Conservation (phyloP, 805 yeast species). For the Aciculoconidium aculeatum region DNA sequence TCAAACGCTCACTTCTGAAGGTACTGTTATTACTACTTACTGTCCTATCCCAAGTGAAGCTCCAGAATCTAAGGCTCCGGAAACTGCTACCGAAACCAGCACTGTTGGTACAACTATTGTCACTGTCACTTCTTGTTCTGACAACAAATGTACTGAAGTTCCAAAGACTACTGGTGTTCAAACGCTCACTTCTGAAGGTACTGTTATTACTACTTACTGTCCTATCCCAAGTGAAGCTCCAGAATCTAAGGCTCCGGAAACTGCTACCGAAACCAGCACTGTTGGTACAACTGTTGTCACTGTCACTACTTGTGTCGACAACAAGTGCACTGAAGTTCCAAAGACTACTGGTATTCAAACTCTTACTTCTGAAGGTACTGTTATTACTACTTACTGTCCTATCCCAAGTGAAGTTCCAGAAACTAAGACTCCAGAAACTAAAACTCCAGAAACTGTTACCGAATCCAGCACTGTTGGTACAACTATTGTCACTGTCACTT, state of each 20-base stretch:
- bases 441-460: no score
- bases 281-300: conserved; percentile 22
- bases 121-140: conserved; percentile 30
- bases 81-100: conserved; percentile 8
- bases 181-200: conserved; percentile 25
- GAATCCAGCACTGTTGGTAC: conserved; percentile 15
- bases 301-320: conserved; percentile 29
- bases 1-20: conserved; percentile 25
- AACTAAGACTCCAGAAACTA: no score
- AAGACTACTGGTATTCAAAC: conserved; percentile 29
- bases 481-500: conserved; percentile 27
- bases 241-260: conserved; percentile 10
- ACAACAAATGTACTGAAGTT: conserved; percentile 19
- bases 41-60: conserved; percentile 9
- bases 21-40: conserved; percentile 25
- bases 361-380: conserved; percentile 23
- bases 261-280: conserved; percentile 7
- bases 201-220: conserved; percentile 30
- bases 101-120: conserved; percentile 21
- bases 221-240: no score
- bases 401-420: conserved; percentile 1
- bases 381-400: conserved; percentile 32
- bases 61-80: conserved; percentile 3
- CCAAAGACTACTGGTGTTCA: conserved; percentile 29
- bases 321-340: conserved; percentile 22